A percentile compares a stretch with the other conserved stretches of the same genome.
These are phyloP conservation scores for Macrophomina pseudophaseolina DNA, from an alignment of 2,329 filamentous ascomycete species.

Conservation along the genomic window DNA sequence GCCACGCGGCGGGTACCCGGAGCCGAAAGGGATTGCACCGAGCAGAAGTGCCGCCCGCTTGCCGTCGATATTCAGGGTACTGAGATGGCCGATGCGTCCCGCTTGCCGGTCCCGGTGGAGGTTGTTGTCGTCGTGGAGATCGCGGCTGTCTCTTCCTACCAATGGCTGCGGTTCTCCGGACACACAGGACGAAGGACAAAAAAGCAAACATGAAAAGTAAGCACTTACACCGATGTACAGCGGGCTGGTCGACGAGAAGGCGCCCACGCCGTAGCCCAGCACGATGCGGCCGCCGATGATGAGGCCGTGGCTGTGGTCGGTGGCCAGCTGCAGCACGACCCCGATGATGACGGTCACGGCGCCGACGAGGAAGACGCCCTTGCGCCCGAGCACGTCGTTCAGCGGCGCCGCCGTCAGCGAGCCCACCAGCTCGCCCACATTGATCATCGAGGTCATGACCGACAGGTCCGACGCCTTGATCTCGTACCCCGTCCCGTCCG, in stretches of 20 bases:
- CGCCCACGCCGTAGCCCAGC: constrained; percentile 43
- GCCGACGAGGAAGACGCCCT: constrained; percentile 39
- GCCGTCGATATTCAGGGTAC: not conserved
- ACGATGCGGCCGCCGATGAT: constrained; percentile 30
- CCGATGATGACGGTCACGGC: constrained; percentile 36
- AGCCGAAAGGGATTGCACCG: constrained; percentile 1
- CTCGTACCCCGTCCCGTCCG: constrained; percentile 36
- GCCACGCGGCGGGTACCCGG: constrained; percentile 8
- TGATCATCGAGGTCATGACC: constrained; percentile 48
- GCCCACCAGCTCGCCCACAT: constrained; percentile 47
- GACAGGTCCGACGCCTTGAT: constrained; percentile 36
- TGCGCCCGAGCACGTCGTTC: constrained; percentile 45
- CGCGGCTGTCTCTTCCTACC: not conserved
- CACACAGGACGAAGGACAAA: not conserved
- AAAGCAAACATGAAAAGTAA: not conserved
- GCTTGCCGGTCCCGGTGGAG: not conserved
- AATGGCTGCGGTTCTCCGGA: not conserved
- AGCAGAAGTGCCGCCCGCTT: not conserved
- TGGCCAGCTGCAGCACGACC: constrained; percentile 25
- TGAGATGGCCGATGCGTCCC: not conserved
- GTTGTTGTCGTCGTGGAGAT: not conserved
- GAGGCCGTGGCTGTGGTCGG: constrained; percentile 11
- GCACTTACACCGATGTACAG: constrained; percentile 42
- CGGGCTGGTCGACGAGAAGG: constrained; percentile 47
- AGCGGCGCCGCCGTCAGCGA: constrained; percentile 44